Base-by-base conservation (phyloP, 1,284 basidiomycete genomes). In the Ustilago cynodontis region DNA sequence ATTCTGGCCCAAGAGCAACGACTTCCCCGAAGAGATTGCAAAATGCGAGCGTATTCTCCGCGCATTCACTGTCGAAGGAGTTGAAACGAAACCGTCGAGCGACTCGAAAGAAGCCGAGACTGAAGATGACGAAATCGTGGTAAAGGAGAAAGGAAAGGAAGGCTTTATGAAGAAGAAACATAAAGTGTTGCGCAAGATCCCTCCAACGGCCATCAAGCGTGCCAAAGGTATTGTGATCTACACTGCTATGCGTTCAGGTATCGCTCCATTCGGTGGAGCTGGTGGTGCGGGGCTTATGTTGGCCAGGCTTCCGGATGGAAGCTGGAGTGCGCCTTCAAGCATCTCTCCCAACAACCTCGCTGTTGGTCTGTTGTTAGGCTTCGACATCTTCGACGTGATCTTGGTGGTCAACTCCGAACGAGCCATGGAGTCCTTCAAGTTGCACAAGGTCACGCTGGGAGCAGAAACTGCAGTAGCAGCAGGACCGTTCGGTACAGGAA, bases 251-350 rank as follows among this genome's bases (percentile, higher is more conserved):
- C 58, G 87, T 10, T 79, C 83, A 10, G 89, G 88, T 0, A 86
- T 89, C 13, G 87, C 88, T 0, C 89, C 89, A 0, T 86, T 90
- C 14, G 88, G 88, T 11, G 89, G 89, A 0, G 88, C 88, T 0
- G 88, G 88, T 39, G 89, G 88, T 0, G 80, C 86, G 0, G 89
- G 89, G 0, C 61, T 85, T 9, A 77, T 85, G 57, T 37, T 85
- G 8, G 82, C 80, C 0, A 64, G 83, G 2, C 52, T 84, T 13
- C 77, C 81, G 9, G 82, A 85, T 35, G 83, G 83, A 2, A 65
- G 52, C 18, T 90, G 89, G 89, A 88, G 88, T 1, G 87, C 88
- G 0, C 89, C 89, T 0, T 85, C 87, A 5, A 85, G 86, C 24
- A 88, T 89, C 54, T 85, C 85, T 9, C 89, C 89, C 0, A 88